Percentiles rank a stretch among this genome's conserved stretches.
Conservation (phyloP, 176 grass and related monocot genomes). For the Carex parvula region DNA sequence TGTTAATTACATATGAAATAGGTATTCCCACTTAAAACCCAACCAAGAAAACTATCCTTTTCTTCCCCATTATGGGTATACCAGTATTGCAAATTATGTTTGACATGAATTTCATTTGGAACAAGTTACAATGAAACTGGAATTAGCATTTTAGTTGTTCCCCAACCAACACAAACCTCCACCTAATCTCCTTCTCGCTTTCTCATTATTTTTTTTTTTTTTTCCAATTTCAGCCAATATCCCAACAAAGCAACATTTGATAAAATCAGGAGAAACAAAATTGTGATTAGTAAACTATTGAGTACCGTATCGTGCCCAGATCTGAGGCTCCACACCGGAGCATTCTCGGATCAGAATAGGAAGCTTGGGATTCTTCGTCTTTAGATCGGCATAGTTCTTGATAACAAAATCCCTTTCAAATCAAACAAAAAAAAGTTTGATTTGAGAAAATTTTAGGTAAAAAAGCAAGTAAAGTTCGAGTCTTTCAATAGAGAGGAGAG, state of each 20-base stretch:
- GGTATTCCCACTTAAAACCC: too few species aligned
- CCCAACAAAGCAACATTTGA: neutral
- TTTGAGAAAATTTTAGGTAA: neutral
- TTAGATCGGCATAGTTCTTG: conserved; percentile 87
- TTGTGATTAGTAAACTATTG: too few species aligned
- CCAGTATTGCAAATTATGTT: neutral
- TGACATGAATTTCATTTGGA: neutral
- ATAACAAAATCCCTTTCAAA: conserved; percentile 75
- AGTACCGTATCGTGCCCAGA: conserved; percentile 91
- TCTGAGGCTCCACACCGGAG: conserved; percentile 75
- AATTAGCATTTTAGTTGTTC: neutral
- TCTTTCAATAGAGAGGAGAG: neutral
- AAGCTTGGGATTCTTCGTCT: conserved; percentile 67
- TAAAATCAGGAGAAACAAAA: neutral
- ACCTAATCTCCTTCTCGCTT: neutral
- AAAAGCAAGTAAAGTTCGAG: neutral
- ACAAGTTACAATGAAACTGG: neutral
- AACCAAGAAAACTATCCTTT: too few species aligned
- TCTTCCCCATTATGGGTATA: too few species aligned
- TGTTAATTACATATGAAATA: neutral
- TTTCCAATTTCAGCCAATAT: neutral
- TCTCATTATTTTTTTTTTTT: neutral
- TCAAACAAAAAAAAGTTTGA: neutral
- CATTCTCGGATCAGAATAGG: conserved; percentile 96
- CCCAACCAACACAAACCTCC: neutral